Evolutionary conservation across 768 basidiomycete genomes (phyloP).

Genomic region (Lactifluus hygrophoroides): DNA sequence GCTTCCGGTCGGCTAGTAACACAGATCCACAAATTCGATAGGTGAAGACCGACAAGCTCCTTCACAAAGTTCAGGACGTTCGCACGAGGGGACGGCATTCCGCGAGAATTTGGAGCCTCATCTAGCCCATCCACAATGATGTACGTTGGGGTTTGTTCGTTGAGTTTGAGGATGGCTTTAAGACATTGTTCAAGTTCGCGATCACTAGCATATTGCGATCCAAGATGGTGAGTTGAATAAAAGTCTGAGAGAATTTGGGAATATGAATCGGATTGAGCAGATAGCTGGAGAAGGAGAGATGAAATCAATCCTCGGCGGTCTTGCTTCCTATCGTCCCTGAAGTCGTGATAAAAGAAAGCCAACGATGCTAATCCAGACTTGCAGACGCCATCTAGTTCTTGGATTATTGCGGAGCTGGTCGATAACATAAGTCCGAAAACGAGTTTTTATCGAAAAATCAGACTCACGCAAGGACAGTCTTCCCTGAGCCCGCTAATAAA

Average conservation of each 20-base stretch:
- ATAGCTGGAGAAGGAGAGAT: background rate
- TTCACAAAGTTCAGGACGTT: background rate
- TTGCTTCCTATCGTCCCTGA: conserved; percentile 1
- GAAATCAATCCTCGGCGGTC: background rate
- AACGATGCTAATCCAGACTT: background rate
- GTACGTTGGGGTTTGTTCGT: background rate
- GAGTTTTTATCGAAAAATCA: background rate
- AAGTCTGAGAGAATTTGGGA: background rate
- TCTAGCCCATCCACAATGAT: conserved; percentile 3
- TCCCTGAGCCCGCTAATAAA: background rate
- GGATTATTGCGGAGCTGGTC: background rate
- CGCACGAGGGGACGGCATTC: background rate
- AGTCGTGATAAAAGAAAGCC: conserved; percentile 1
- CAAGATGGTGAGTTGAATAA: background rate
- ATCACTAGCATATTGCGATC: background rate
- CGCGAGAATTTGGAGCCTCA: background rate
- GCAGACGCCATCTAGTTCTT: background rate
- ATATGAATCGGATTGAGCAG: background rate
- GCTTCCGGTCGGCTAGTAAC: background rate
- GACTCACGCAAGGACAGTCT: background rate
- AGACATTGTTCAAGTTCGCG: background rate
- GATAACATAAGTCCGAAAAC: background rate
- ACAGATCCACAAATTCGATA: background rate
- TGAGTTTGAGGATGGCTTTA: background rate
- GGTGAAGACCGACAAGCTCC: background rate